Base-by-base conservation (phyloP, 75 land plant species). In the Pinus albicaulis region DNA sequence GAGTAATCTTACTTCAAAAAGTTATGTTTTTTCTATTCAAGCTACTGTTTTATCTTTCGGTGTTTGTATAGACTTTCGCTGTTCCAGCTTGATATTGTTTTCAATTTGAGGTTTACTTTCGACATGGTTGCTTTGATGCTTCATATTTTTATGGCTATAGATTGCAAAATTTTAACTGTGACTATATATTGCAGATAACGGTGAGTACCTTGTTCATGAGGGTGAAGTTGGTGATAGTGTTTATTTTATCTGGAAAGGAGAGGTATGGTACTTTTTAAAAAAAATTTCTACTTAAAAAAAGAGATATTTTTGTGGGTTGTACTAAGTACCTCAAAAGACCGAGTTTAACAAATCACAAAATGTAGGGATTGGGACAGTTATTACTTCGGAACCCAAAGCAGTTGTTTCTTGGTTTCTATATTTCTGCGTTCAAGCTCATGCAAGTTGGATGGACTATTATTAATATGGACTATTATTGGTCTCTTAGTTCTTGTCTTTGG, bases 161-260 rank as follows among this genome's bases (percentile, higher is more conserved):
- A 66, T 23, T 36, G 17, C 63, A 83, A 55, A n/a, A 48, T 4
- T 71, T 26, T 72, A 66, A 24, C 56, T 53, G 23, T 23, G 11
- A 12, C 56, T 74, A 6, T 34, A 36, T 59, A 55, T 71, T 77
- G 55, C 73, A 95, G 98, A 80, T 34, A 52, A 20, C 26, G 99
- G 97, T 38, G 94, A 93, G 28, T 80, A 79, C 73, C 78, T 95
- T 57, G 82, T 90, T 55, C 91, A 79, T 34, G 91, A 88, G 60
- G 96, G 94, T 15, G 89, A 85, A 52, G 56, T 59, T 58, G 92
- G 91, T 24, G 92, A 89, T 76, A 96, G 98, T 48, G 44, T 93
- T 59, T 96, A 93, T 70, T 84, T 93, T 75, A 80, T 96, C 36
- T 93, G 94, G 97, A 95, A 88, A 73, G 99, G 99, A 76, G 82